Evolutionary conservation across 108 stramenopile genomes (phyloP), one percentile per base, ranked within the genome.

Genomic region (Licmophora abbreviata): DNA sequence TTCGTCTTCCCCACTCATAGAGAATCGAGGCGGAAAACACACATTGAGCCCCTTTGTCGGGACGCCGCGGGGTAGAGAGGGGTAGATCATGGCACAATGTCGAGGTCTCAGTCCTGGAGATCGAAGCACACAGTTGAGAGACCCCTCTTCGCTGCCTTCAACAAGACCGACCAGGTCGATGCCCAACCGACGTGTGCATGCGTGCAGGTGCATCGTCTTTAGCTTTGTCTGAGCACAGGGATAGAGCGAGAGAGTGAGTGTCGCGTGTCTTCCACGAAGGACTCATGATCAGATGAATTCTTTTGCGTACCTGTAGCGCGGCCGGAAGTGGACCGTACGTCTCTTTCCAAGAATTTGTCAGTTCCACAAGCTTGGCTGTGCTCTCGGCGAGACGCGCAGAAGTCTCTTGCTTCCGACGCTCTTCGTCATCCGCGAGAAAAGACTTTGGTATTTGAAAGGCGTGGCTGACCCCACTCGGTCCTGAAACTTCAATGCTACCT

Each of bases 201-300:
- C 73, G 51, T 92, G 83, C 21, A 92, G 61, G 62, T 92, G 90
- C 38, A 92, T 61, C 27, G 79, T 76, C 52, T 92, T 92, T 32
- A 92, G 62, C n/a, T n/a, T n/a, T n/a, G n/a, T n/a, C n/a, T n/a
- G n/a, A n/a, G n/a, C n/a, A n/a, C n/a, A n/a, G n/a, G n/a, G n/a
- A n/a, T n/a, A n/a, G n/a, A n/a, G n/a, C n/a, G n/a, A n/a, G n/a
- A n/a, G n/a, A n/a, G n/a, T n/a, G n/a, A n/a, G n/a, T n/a, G n/a
- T n/a, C n/a, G n/a, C n/a, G n/a, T n/a, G n/a, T n/a, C n/a, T n/a
- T n/a, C n/a, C n/a, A n/a, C n/a, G n/a, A n/a, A n/a, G n/a, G n/a
- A n/a, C n/a, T n/a, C n/a, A n/a, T n/a, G n/a, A n/a, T n/a, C n/a
- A n/a, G n/a, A n/a, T n/a, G n/a, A n/a, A n/a, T n/a, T n/a, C n/a